Evolutionary conservation across 805 yeast genomes (phyloP).

Genomic region (Sungouiozyma ichnusensis): DNA sequence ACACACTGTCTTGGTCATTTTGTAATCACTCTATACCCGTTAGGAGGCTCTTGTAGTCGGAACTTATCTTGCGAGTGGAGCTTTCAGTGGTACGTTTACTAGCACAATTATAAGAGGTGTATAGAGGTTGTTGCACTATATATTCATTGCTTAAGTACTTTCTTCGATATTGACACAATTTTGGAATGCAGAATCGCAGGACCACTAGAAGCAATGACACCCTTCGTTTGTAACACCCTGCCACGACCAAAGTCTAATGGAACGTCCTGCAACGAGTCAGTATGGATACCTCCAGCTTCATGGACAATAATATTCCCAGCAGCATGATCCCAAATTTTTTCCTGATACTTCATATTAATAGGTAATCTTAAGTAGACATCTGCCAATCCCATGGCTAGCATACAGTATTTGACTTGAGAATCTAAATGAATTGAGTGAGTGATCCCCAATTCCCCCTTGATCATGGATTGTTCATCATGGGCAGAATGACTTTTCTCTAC

Average conservation of each 20-base stretch:
- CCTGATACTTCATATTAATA: slow-evolving; percentile 61
- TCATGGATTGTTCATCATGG: slow-evolving; percentile 70
- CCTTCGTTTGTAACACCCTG: slow-evolving; percentile 67
- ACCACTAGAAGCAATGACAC: slow-evolving; percentile 75
- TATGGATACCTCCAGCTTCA: slow-evolving; percentile 87
- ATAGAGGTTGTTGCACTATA: too few species aligned
- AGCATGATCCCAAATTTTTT: slow-evolving; percentile 98
- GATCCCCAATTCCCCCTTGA: slow-evolving; percentile 56
- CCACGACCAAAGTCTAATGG: slow-evolving; percentile 78
- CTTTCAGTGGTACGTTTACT: too few species aligned
- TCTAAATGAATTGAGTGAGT: slow-evolving; percentile 70
- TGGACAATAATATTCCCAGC: slow-evolving; percentile 80
- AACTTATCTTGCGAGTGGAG: too few species aligned
- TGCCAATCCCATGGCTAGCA: slow-evolving; percentile 82
- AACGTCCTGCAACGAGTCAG: slow-evolving; percentile 64
- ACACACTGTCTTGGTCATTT: slow-evolving; percentile 7
- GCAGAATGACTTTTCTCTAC: slow-evolving; percentile 94
- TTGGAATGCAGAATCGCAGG: slow-evolving; percentile 18
- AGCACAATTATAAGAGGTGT: too few species aligned
- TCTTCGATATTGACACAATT: slow-evolving; percentile 18
- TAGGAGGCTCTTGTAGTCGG: too few species aligned
- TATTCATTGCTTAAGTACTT: slow-evolving; percentile 16
- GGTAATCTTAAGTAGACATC: slow-evolving; percentile 89
- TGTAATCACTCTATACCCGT: too few species aligned
- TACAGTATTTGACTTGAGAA: slow-evolving; percentile 93